These are phyloP conservation scores for Epichloe hybrida DNA, from an alignment of 2,329 filamentous ascomycete species.

Conservation along the genomic window DNA sequence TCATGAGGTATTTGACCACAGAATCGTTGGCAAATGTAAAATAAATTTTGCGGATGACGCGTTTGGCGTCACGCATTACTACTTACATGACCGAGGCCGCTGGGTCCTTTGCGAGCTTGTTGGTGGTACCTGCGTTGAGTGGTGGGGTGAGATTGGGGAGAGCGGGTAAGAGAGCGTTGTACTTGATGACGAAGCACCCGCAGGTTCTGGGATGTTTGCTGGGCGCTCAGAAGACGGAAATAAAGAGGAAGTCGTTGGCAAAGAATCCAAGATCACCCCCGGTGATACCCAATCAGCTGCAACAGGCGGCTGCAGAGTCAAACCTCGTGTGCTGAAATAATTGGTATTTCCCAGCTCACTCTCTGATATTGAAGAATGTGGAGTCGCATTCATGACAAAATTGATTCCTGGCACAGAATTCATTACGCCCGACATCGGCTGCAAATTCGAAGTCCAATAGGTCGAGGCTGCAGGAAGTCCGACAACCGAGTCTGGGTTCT, in stretches of 20 bases:
- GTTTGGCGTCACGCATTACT: background rate
- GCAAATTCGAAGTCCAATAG: background rate
- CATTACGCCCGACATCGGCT: background rate
- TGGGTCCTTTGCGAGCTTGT: background rate
- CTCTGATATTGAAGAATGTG: background rate
- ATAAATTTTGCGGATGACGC: background rate
- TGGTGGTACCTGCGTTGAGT: conserved; percentile 1
- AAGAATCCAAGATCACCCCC: conserved; percentile 10
- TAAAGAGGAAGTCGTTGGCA: conserved; percentile 8
- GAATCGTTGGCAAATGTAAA: background rate
- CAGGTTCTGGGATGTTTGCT: conserved; percentile 10
- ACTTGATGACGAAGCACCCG: conserved; percentile 8
- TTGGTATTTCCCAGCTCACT: background rate
- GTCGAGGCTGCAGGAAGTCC: background rate
- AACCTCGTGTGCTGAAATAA: background rate
- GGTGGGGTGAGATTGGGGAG: conserved; percentile 2
- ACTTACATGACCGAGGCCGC: conserved; percentile 4
- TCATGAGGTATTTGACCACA: too few species aligned
- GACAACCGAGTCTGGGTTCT: background rate
- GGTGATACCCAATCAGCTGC: conserved; percentile 5
- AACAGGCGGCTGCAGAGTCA: conserved; percentile 1
- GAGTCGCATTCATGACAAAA: background rate
- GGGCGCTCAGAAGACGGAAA: conserved; percentile 9
- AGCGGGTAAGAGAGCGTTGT: conserved; percentile 8
- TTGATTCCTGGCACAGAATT: background rate